A percentile compares a stretch with the other conserved stretches of the same genome.
These are phyloP conservation scores for Codiaeum variegatum DNA, from an alignment of 441 rosid species.

Conservation along the genomic window DNA sequence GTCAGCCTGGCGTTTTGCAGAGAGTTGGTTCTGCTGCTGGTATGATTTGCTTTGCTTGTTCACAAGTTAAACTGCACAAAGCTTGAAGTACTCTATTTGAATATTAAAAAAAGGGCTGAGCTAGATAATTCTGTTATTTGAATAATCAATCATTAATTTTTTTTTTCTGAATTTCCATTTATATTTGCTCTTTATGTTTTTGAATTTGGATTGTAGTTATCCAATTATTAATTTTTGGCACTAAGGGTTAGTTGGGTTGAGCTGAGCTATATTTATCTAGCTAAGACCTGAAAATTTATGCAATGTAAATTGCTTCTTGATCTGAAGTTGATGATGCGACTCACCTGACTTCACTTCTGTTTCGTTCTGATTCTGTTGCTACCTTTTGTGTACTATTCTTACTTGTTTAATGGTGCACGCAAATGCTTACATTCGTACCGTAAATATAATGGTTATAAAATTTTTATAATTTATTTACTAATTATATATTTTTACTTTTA, in stretches of 20 bases:
- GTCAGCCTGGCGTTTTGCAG: slow-evolving; percentile 76
- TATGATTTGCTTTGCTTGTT: slow-evolving; percentile 29
- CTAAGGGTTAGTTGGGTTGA: background rate
- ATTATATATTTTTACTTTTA: no score
- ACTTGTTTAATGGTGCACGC: no score
- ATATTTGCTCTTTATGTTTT: background rate
- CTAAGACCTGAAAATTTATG: background rate
- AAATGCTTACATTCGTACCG: no score
- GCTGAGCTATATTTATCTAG: background rate
- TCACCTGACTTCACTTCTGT: background rate
- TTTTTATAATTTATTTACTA: no score
- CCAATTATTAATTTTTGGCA: background rate
- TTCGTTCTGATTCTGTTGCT: background rate
- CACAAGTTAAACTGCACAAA: background rate
- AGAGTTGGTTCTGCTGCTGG: slow-evolving; percentile 98
- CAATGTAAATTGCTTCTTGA: background rate
- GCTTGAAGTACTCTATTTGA: slow-evolving; percentile 1
- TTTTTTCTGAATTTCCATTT: background rate
- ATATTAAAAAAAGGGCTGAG: background rate
- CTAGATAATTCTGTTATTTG: background rate
- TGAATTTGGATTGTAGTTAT: background rate
- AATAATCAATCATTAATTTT: background rate
- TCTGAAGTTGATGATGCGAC: background rate
- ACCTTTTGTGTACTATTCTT: background rate
- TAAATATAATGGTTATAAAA: no score